Conservation (phyloP, 2,329 filamentous ascomycete genomes). For the Fusarium xylarioides region DNA sequence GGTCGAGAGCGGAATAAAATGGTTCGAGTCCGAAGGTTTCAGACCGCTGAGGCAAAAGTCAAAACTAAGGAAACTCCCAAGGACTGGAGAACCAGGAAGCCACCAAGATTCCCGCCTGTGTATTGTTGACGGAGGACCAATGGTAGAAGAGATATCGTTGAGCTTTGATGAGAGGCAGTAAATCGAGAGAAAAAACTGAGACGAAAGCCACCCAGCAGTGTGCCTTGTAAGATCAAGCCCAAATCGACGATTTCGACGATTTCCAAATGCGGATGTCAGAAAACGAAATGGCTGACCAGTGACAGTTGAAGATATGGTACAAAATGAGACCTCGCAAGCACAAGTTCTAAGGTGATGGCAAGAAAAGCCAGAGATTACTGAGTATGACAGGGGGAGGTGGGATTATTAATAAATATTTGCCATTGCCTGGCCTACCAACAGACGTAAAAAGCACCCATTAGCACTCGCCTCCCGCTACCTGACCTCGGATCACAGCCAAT, state of each 20-base stretch:
- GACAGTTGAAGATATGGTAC: not conserved
- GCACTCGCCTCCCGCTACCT: not conserved
- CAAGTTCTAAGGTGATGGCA: not conserved
- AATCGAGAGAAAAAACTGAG: not conserved
- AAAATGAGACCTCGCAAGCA: not conserved
- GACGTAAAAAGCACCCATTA: not conserved
- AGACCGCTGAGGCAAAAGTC: slow-evolving; percentile 10
- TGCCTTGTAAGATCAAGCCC: not conserved
- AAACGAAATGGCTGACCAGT: not conserved
- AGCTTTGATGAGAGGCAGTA: slow-evolving; percentile 2
- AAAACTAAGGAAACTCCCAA: slow-evolving; percentile 12
- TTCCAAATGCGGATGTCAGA: slow-evolving; percentile 4
- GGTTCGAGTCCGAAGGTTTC: not conserved
- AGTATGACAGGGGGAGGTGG: slow-evolving; percentile 4
- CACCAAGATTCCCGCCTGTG: not conserved
- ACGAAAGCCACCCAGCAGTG: not conserved
- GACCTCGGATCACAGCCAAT: slow-evolving; percentile 11
- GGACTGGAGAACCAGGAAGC: not conserved
- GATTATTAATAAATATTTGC: slow-evolving; percentile 13
- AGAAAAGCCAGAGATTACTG: not conserved
- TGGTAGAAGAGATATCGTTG: not conserved
- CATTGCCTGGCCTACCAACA: not conserved
- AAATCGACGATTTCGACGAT: not conserved
- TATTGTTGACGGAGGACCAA: not conserved
- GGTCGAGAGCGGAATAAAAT: slow-evolving; percentile 6